Evolutionary conservation across 345 rosid genomes (phyloP).

Genomic region (Eutrema japonicum): DNA sequence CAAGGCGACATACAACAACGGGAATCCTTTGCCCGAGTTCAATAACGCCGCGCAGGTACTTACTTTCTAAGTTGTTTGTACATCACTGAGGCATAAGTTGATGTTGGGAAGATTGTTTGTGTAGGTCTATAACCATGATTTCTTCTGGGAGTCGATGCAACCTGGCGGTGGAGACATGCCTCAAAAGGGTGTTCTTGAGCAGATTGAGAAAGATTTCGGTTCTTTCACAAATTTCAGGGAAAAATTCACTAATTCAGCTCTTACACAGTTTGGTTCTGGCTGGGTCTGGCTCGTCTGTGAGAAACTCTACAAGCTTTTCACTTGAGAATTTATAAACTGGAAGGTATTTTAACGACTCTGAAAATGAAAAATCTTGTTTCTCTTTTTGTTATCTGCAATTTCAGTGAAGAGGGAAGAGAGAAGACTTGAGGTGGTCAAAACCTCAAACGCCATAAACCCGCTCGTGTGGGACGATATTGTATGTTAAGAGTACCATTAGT

Average conservation of each 20-base stretch:
- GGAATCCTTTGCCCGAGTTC: slow-evolving; percentile 82
- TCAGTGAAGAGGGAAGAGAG: slow-evolving; percentile 85
- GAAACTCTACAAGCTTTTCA: slow-evolving; percentile 33
- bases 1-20: slow-evolving; percentile 77
- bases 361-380: slow-evolving; percentile 3
- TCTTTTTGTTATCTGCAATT: slow-evolving; percentile 7
- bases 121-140: slow-evolving; percentile 93
- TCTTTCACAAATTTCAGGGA: slow-evolving; percentile 83
- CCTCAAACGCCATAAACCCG: slow-evolving; percentile 79
- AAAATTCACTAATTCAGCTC: slow-evolving; percentile 67
- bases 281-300: slow-evolving; percentile 98
- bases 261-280: slow-evolving; percentile 79
- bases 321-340: slow-evolving; percentile 1
- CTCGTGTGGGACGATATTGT: slow-evolving; percentile 89
- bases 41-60: slow-evolving; percentile 85
- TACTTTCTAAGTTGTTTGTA: slow-evolving; percentile 8
- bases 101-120: slow-evolving; percentile 14
- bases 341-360: not conserved
- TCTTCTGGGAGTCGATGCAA: slow-evolving; percentile 99
- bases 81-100: not conserved
- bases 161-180: slow-evolving; percentile 90
- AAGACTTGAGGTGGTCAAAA: slow-evolving; percentile 68
- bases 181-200: slow-evolving; percentile 75
- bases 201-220: slow-evolving; percentile 93
- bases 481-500: slow-evolving; percentile 37